These are phyloP conservation scores for Clitopilus hobsonii DNA, from an alignment of 768 basidiomycete genomes.

Conservation along the genomic window DNA sequence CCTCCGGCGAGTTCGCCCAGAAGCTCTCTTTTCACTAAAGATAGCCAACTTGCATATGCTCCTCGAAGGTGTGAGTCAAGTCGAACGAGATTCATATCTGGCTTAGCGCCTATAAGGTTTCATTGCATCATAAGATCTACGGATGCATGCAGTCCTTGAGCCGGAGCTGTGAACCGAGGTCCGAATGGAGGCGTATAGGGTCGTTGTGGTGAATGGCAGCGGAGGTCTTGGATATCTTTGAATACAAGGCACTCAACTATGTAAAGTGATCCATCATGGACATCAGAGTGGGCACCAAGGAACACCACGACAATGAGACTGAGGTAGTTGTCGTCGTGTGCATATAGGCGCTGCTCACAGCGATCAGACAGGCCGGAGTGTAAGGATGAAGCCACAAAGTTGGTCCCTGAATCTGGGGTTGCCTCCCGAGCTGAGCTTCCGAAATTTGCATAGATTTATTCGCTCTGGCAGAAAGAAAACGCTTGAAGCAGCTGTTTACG, in stretches of 20 bases:
- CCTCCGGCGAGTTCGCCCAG: not conserved
- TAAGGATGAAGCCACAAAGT: too few relatives aligned
- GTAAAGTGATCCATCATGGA: not conserved
- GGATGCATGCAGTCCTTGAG: not conserved
- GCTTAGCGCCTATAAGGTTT: not conserved
- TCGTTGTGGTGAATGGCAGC: not conserved
- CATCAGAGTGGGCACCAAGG: not conserved
- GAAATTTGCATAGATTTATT: not conserved
- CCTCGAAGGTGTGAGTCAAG: not conserved
- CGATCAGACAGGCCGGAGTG: not conserved
- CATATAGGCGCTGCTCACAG: not conserved
- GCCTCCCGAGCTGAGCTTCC: not conserved
- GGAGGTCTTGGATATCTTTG: not conserved
- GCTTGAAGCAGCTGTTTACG: not conserved
- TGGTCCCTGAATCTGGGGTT: not conserved
- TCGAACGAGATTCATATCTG: not conserved
- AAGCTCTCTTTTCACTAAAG: not conserved
- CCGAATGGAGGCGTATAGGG: not conserved
- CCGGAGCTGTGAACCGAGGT: not conserved
- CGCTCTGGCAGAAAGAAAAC: not conserved
- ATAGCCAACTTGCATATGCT: not conserved
- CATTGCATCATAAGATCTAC: not conserved
- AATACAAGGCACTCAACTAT: not conserved
- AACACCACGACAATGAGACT: not conserved
- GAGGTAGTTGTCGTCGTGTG: not conserved